phyloP scores from a whole-genome alignment of 305 asterid genomes.

The Fraxinus ornus region DNA sequence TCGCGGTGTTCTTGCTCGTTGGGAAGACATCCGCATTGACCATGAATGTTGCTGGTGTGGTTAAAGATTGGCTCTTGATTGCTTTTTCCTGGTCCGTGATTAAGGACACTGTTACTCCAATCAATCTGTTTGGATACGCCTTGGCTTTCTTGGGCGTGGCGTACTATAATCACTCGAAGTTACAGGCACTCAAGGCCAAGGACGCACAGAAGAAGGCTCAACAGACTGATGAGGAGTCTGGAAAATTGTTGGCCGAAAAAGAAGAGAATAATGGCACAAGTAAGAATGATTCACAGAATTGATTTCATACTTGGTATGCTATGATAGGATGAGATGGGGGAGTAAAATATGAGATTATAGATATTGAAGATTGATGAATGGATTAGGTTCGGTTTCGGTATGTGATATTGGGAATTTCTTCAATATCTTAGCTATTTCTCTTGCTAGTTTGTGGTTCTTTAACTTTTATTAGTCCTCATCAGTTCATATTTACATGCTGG shows the following conservation, averaged over 20 bases:
- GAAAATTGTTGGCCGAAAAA: constrained; percentile 11
- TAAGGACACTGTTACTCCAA: background rate
- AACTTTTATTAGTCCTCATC: background rate
- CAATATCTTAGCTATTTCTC: background rate
- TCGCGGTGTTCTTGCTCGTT: constrained; percentile 16
- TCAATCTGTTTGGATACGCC: background rate
- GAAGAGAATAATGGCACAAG: constrained; percentile 6
- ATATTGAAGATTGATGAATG: background rate
- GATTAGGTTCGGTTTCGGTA: background rate
- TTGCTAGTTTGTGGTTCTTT: background rate
- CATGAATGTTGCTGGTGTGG: constrained; percentile 19
- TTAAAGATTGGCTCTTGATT: constrained; percentile 15
- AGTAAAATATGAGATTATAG: background rate
- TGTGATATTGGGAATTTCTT: background rate
- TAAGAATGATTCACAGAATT: background rate
- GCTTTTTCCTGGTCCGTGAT: background rate
- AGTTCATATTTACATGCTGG: constrained; percentile 6
- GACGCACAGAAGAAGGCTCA: constrained; percentile 17
- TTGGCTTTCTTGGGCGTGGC: background rate
- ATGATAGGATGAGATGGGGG: background rate
- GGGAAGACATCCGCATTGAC: constrained; percentile 20
- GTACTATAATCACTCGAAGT: constrained; percentile 15
- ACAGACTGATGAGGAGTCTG: constrained; percentile 14
- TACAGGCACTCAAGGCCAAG: constrained; percentile 14
- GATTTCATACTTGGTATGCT: background rate